Evolutionary conservation across 805 yeast genomes (phyloP), one percentile per base, ranked within the genome.

Genomic region (Torulaspora gathmanii): DNA sequence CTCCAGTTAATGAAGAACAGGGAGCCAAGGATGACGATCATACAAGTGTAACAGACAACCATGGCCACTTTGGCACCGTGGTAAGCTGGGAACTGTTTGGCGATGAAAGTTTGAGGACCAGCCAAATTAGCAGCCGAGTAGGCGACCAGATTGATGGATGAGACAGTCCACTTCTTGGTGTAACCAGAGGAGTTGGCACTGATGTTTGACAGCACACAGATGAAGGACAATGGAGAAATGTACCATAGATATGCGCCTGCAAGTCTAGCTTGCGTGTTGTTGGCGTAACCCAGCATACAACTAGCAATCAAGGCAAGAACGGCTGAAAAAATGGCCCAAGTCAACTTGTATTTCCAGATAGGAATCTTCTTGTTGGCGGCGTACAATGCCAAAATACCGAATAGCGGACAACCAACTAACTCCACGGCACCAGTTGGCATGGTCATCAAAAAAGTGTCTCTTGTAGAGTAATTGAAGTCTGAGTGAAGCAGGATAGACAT

Each of bases 81-180:
- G 55, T 83, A 85, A 33, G 63, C 57, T 5, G 89, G 89, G n/a
- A 78, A 80, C 46, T 82, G 77, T 5, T 63, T 52, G 0, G 74
- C 63, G 47, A 69, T 72, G 67, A 85, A 85, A 15, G 84, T 72
- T 63, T 82, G 88, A 4, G 93, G 89, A 2, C 90, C 91, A 46
- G 82, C 74, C 31, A 83, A 68, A 60, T 82, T 80, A 12, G 87
- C 86, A 36, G 78, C 75, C 33, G 86, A 79, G 59, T 82, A 85
- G 4, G 79, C 83, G 47, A 83, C 72, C 62, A 84, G 71, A 38
- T 74, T 74, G 28, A 80, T 61, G 5, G 83, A 82, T 42, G 78
- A 77, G 22, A 78, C 72, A 4, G 79, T 72, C 52, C 80, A 71
- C 54, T 83, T 80, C 63, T 86, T 86, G n/a, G 90, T 83, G 50